Base-by-base conservation (phyloP, 768 basidiomycete genomes). In the Tremella mesenterica region DNA sequence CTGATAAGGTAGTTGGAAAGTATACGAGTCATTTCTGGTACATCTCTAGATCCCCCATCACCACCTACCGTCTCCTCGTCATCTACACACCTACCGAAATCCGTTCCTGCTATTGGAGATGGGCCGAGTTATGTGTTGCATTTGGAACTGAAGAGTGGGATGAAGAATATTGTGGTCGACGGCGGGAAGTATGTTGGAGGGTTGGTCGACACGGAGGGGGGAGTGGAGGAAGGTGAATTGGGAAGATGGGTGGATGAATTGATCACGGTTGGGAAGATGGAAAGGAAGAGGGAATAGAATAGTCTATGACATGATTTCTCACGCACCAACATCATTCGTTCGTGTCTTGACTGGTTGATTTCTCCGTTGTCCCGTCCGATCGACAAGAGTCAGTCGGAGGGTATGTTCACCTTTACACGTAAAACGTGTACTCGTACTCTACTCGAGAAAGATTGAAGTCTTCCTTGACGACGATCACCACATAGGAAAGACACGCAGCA, bases 171-270 rank as follows among this genome's bases (percentile, higher is more conserved):
- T 10, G 78, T 81, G 14, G 77, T 78, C 44, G 80, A 79, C 7
- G 76, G 77, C 14, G 78, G 79, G 38, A 76, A 77, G 18, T 86
- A 84, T 72, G 82, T 81, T 28, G 77, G 78, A 2, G 58, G 63
- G 13, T 88, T 93, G 73, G 90, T 93, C 65, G 87, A 91, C 60
- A 83, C 80, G 43, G 76, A 81, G 23, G 91, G 91, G 2, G 80
- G 77, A 27, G 81, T 96, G 78, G 83, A 86, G 64, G 82, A 85
- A 67, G 82, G 79, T 16, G 74, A 69, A 25, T 86, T 93, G 54
- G 86, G 86, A 72, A 76, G 74, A 28, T 92, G 88, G 88, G 81
- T 90, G 2, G 83, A 82, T 3, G 81, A 50, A 8, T 27, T 72
- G 25, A n/a, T n/a, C n/a, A n/a, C n/a, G n/a, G n/a, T n/a, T n/a